Evolutionary conservation across 768 basidiomycete genomes (phyloP).

Genomic region (Hortiboletus flavorubellus): DNA sequence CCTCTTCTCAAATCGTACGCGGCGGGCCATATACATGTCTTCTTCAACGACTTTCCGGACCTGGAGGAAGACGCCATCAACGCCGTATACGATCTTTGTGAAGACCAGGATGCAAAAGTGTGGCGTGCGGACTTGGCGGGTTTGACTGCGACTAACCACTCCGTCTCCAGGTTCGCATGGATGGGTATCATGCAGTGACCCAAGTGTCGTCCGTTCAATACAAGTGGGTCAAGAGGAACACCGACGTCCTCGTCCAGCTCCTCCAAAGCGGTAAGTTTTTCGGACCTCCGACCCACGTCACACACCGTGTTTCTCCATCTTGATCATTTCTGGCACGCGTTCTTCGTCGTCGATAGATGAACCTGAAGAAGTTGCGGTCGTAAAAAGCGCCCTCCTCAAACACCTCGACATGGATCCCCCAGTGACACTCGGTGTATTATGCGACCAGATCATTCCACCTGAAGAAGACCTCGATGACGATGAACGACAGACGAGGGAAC

Average conservation of each 20-base stretch:
- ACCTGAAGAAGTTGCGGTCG: conserved; percentile 57
- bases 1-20: conserved; percentile 52
- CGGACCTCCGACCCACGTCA: not conserved
- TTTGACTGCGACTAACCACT: conserved; percentile 4
- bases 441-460: conserved; percentile 58
- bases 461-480: conserved; percentile 55
- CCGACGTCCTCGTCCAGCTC: conserved; percentile 72
- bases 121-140: conserved; percentile 13
- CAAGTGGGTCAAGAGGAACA: conserved; percentile 66
- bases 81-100: conserved; percentile 75
- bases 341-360: conserved; percentile 47
- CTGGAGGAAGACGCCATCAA: conserved; percentile 74
- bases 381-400: conserved; percentile 54
- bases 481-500: conserved; percentile 53
- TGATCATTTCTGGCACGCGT: conserved; percentile 16
- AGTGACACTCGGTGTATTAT: conserved; percentile 62
- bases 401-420: conserved; percentile 64
- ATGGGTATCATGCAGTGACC: conserved; percentile 63
- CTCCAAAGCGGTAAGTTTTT: conserved; percentile 63
- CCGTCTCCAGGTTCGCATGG: conserved; percentile 55
- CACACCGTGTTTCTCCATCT: conserved; percentile 11
- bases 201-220: conserved; percentile 44
- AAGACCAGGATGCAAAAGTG: conserved; percentile 58
- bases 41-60: conserved; percentile 66
- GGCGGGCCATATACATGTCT: conserved; percentile 52